Evolutionary conservation across 768 basidiomycete species (phyloP).

Genomic region (Hericium coralloides): DNA sequence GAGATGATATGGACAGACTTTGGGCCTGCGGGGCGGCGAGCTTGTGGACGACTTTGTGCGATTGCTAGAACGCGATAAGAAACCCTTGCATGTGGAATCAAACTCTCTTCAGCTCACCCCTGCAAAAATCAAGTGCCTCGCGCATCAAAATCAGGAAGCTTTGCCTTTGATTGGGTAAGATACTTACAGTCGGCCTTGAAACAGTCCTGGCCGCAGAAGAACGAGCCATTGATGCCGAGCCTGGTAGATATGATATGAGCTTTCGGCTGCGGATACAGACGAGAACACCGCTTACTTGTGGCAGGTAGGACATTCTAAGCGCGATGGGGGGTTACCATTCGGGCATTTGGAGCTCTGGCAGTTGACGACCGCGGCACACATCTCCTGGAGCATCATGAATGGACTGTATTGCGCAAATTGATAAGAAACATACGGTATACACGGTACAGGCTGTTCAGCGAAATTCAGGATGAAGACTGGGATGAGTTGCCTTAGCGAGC

Average conservation of each 20-base stretch:
- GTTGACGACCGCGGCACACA: constrained; percentile 31
- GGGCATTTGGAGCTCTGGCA: constrained; percentile 69
- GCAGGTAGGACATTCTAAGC: constrained; percentile 90
- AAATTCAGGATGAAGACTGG: too few relatives aligned
- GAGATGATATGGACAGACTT: too few relatives aligned
- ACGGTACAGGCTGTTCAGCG: too few relatives aligned
- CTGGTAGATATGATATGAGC: constrained; percentile 28
- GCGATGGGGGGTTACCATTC: constrained; percentile 78
- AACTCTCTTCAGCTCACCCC: constrained; percentile 18
- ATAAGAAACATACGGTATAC: too few relatives aligned
- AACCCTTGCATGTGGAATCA: neutral
- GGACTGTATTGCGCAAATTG: too few relatives aligned
- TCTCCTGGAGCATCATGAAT: constrained; percentile 12
- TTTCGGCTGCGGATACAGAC: constrained; percentile 2
- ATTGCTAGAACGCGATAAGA: constrained; percentile 44
- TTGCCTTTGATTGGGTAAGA: neutral
- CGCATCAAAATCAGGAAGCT: too few relatives aligned
- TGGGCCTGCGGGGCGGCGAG: constrained; percentile 31
- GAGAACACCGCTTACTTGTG: constrained; percentile 54
- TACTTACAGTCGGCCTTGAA: constrained; percentile 90
- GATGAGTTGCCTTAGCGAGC: too few relatives aligned
- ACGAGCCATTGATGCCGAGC: constrained; percentile 74
- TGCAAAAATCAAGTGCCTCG: constrained; percentile 3
- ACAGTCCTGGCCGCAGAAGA: constrained; percentile 93
- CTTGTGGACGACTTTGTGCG: constrained; percentile 70